These are phyloP conservation scores for Salix arbutifolia DNA, from an alignment of 345 rosid genomes.

Conservation along the genomic window DNA sequence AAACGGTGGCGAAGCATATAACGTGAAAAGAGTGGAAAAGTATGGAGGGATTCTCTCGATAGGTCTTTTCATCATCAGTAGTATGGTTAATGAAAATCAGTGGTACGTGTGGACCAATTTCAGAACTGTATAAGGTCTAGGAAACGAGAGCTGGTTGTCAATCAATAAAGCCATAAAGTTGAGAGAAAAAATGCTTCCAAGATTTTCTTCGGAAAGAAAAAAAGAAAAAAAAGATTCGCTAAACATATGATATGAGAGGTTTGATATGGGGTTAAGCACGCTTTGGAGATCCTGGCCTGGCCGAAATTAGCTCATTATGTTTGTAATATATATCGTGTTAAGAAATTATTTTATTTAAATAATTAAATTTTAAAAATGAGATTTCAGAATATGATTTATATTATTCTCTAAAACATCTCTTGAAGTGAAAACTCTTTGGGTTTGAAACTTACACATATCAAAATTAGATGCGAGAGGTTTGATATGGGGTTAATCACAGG, in stretches of 20 bases:
- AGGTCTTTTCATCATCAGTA: background rate
- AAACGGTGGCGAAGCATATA: background rate
- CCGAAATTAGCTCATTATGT: too few species aligned
- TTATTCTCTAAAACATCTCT: too few species aligned
- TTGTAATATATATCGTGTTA: too few species aligned
- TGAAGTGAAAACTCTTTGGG: too few species aligned
- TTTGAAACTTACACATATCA: too few species aligned
- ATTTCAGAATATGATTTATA: too few species aligned
- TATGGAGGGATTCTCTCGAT: background rate
- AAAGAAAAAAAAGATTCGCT: background rate
- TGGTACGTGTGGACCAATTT: background rate
- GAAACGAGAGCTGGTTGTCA: background rate
- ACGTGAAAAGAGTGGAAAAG: background rate
- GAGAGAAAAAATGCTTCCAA: background rate
- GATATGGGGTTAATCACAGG: too few species aligned
- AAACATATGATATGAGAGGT: background rate
- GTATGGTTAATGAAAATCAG: background rate
- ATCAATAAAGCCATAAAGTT: background rate
- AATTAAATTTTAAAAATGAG: fast-evolving
- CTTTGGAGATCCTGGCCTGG: too few species aligned
- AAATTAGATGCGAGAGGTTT: background rate
- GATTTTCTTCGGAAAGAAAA: too few species aligned
- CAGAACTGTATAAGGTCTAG: background rate
- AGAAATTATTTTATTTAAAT: fast-evolving
- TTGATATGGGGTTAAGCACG: background rate